phyloP scores from a whole-genome alignment of 78 protist genomes.

The Anaeramoeba flamelloides region DNA sequence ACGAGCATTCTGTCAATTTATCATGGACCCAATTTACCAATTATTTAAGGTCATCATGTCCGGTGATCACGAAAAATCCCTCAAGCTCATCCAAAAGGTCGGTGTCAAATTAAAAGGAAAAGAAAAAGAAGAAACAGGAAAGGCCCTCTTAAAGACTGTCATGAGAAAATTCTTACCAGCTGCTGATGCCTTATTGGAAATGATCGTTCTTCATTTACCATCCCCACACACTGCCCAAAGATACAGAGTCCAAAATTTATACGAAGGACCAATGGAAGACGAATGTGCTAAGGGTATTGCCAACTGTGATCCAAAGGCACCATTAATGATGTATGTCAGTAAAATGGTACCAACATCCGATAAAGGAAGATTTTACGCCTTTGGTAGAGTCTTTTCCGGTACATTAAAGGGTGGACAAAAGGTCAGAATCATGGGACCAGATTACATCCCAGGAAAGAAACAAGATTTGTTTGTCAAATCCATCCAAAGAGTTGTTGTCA shows the following conservation, averaged over 20 bases:
- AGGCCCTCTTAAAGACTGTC: too few species aligned
- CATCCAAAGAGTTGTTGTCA: conserved; percentile 92
- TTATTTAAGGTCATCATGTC: conserved; percentile 61
- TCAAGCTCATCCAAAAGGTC: too few species aligned
- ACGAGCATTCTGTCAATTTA: conserved; percentile 86
- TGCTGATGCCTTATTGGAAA: too few species aligned
- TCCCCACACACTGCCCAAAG: too few species aligned
- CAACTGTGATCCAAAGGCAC: conserved; percentile 63
- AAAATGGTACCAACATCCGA: conserved; percentile 97
- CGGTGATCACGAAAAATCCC: too few species aligned
- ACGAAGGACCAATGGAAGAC: too few species aligned
- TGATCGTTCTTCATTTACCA: too few species aligned
- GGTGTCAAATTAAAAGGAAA: too few species aligned
- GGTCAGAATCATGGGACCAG: conserved; percentile 89
- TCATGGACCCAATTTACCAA: conserved; percentile 85
- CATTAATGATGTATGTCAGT: conserved; percentile 90
- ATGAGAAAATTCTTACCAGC: too few species aligned
- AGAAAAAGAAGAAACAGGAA: too few species aligned
- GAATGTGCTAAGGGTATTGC: conserved; percentile 27
- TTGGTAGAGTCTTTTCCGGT: conserved; percentile 99
- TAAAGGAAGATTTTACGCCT: conserved; percentile 94
- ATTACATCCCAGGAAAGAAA: conserved; percentile 88
- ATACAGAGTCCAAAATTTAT: too few species aligned
- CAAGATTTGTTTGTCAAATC: conserved; percentile 75
- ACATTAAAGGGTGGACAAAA: conserved; percentile 72